Percentiles rank a stretch among this genome's conserved stretches.
These are phyloP conservation scores for Fusarium redolens DNA, from an alignment of 2,329 filamentous ascomycete species.

Conservation along the genomic window DNA sequence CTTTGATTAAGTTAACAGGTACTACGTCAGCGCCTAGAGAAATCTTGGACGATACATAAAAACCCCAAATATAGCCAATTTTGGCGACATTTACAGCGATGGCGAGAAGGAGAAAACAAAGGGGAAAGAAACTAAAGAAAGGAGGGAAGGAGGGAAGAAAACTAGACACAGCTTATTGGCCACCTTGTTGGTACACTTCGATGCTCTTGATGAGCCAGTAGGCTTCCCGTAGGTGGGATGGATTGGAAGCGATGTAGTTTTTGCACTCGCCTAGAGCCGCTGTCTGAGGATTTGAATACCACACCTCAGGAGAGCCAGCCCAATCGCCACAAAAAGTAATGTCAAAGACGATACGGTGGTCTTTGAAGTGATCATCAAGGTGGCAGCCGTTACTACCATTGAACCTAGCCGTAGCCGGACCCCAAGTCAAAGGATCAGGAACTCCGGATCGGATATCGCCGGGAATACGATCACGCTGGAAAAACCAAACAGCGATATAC, in stretches of 20 bases:
- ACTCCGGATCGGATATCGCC: constrained; percentile 67
- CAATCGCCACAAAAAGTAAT: constrained; percentile 64
- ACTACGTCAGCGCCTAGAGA: too few relatives aligned
- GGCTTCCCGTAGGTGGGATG: constrained; percentile 74
- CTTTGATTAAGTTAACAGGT: too few relatives aligned
- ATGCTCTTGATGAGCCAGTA: constrained; percentile 83
- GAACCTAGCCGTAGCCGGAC: constrained; percentile 75
- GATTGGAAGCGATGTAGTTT: constrained; percentile 78
- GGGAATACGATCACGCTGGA: constrained; percentile 74
- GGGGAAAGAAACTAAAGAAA: too few relatives aligned
- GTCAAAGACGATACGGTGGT: constrained; percentile 83
- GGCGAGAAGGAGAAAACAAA: too few relatives aligned
- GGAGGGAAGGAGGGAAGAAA: too few relatives aligned
- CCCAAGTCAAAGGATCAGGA: constrained; percentile 76
- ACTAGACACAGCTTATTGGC: too few relatives aligned
- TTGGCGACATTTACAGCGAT: too few relatives aligned
- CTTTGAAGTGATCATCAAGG: constrained; percentile 74
- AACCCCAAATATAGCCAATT: too few relatives aligned
- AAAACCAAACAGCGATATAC: constrained; percentile 84
- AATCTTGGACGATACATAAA: too few relatives aligned
- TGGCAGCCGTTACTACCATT: constrained; percentile 74
- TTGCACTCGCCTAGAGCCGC: constrained; percentile 73
- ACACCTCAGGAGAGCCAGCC: constrained; percentile 68
- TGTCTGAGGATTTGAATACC: constrained; percentile 68
- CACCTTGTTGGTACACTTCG: constrained; percentile 63